Percentiles rank a stretch among this genome's conserved stretches.
Conservation (phyloP, 2,329 filamentous ascomycete species). For the Blastomyces percursus region DNA sequence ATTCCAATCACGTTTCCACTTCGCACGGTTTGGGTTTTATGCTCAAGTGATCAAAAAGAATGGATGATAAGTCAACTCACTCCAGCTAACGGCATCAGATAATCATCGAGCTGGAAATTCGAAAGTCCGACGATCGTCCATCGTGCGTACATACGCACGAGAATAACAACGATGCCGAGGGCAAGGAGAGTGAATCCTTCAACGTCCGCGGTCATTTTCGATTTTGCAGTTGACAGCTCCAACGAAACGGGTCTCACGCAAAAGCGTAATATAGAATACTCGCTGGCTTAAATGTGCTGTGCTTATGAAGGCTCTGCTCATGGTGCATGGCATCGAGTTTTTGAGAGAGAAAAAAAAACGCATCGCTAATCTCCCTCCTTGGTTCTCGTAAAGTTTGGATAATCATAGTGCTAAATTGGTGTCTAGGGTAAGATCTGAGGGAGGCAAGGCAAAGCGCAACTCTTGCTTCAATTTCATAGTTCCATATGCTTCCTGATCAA, state of each 20-base stretch:
- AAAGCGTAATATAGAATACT: neutral
- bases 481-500: neutral
- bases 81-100: slow-evolving; percentile 45
- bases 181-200: slow-evolving; percentile 43
- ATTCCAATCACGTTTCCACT: neutral
- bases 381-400: neutral
- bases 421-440: neutral
- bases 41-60: neutral
- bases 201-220: neutral
- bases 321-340: neutral
- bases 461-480: neutral
- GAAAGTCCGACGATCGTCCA: slow-evolving; percentile 38
- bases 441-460: neutral
- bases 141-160: slow-evolving; percentile 42
- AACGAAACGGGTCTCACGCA: neutral
- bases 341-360: neutral
- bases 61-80: slow-evolving; percentile 35
- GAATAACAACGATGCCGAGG: slow-evolving; percentile 41
- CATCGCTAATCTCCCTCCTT: neutral
- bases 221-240: neutral
- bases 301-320: neutral
- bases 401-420: neutral
- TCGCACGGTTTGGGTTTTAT: neutral
- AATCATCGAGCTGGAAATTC: slow-evolving; percentile 49
- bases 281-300: neutral